These are phyloP conservation scores for Cytospora chrysosperma DNA, from an alignment of 2,329 filamentous ascomycete species.

Conservation along the genomic window DNA sequence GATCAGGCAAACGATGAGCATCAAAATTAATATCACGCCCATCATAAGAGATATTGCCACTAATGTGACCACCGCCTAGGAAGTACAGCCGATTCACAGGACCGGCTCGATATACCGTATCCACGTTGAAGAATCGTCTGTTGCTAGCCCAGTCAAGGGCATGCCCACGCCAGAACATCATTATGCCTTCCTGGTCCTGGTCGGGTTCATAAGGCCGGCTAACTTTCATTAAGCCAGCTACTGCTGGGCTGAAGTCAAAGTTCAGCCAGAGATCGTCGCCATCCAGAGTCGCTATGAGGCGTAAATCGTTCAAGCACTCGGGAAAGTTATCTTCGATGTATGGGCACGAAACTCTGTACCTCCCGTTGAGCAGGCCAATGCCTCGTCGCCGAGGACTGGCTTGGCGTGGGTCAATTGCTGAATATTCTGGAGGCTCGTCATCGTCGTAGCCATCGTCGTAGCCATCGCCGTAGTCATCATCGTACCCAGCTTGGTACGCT, in stretches of 20 bases:
- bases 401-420: constrained; percentile 24
- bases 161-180: constrained; percentile 39
- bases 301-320: constrained; percentile 30
- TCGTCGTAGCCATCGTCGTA: neutral
- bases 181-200: constrained; percentile 24
- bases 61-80: constrained; percentile 37
- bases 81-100: constrained; percentile 38
- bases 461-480: neutral
- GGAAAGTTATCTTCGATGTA: constrained; percentile 31
- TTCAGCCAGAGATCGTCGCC: constrained; percentile 44
- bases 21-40: constrained; percentile 29
- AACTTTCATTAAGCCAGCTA: constrained; percentile 44
- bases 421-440: constrained; percentile 15
- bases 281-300: constrained; percentile 39
- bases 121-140: neutral
- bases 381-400: neutral
- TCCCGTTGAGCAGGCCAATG: constrained; percentile 45
- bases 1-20: constrained; percentile 28
- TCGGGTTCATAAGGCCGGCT: constrained; percentile 34
- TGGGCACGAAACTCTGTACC: constrained; percentile 39
- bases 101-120: constrained; percentile 27
- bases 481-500: neutral
- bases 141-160: constrained; percentile 33
- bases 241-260: constrained; percentile 42
- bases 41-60: constrained; percentile 28